A percentile compares a stretch with the other conserved stretches of the same genome.
Conservation (phyloP, 768 basidiomycete genomes). For the Suillus cothurnatus region DNA sequence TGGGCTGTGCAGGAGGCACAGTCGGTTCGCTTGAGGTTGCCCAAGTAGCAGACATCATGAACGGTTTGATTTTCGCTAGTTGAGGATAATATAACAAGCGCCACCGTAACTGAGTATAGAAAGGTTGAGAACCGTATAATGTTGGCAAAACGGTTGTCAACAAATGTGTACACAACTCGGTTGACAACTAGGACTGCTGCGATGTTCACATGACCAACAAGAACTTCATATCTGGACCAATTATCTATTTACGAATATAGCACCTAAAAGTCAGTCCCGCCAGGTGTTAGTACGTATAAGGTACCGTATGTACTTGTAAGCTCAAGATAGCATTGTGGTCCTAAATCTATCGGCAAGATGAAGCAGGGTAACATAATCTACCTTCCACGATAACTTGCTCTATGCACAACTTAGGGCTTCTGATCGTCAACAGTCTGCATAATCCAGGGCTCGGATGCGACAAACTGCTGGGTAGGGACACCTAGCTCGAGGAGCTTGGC, state of each 20-base stretch:
- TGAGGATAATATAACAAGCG: neutral
- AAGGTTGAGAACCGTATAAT: neutral
- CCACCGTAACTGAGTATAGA: neutral
- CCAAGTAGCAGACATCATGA: slow-evolving; percentile 5
- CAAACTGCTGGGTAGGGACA: slow-evolving; percentile 82
- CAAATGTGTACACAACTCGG: neutral
- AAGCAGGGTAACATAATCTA: slow-evolving; percentile 2
- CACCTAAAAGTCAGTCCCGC: neutral
- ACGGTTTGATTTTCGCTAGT: neutral
- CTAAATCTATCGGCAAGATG: neutral
- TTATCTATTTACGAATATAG: slow-evolving; percentile 2
- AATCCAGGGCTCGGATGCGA: slow-evolving; percentile 70
- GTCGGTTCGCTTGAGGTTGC: slow-evolving; percentile 9
- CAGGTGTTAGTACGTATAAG: neutral
- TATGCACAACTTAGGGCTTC: slow-evolving; percentile 7
- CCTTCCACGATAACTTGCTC: neutral
- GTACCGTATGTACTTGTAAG: neutral
- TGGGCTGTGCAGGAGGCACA: slow-evolving; percentile 20
- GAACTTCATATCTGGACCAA: neutral
- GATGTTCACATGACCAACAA: slow-evolving; percentile 7
- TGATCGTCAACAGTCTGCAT: slow-evolving; percentile 38
- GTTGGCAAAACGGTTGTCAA: neutral
- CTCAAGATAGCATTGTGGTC: neutral
- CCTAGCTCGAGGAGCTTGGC: slow-evolving; percentile 89
- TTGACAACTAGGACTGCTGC: neutral